Evolutionary conservation across 2,329 filamentous ascomycete species (phyloP).

Genomic region (Pseudogymnoascus sp.): DNA sequence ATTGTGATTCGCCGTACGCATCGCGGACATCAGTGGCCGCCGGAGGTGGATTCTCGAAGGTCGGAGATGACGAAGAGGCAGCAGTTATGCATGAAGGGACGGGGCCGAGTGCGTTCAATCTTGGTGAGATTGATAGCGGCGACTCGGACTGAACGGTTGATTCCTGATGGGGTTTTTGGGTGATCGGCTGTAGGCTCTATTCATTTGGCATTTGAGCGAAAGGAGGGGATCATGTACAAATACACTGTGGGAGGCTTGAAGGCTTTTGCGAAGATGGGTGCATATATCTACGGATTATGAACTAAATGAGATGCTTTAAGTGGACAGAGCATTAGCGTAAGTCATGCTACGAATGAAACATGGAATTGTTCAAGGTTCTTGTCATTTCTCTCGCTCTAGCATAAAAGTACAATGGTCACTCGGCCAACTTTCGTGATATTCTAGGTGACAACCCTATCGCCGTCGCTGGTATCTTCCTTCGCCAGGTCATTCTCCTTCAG

Average conservation of each 20-base stretch:
- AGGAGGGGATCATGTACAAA: neutral
- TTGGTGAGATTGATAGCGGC: neutral
- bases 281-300: neutral
- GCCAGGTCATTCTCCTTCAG: slow-evolving; percentile 93
- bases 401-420: slow-evolving; percentile 4
- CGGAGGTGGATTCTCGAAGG: slow-evolving; percentile 12
- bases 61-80: slow-evolving; percentile 12
- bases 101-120: slow-evolving; percentile 6
- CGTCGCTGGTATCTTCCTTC: slow-evolving; percentile 54
- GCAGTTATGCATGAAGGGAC: neutral
- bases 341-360: neutral
- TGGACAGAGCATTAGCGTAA: neutral
- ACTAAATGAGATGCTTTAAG: neutral
- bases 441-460: slow-evolving; percentile 5
- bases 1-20: slow-evolving; percentile 51
- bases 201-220: neutral
- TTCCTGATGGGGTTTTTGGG: neutral
- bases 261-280: neutral
- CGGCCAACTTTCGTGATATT: slow-evolving; percentile 2
- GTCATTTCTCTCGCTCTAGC: slow-evolving; percentile 9
- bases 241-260: neutral
- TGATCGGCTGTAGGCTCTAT: neutral
- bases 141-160: neutral
- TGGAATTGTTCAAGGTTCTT: neutral
- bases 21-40: slow-evolving; percentile 19